phyloP scores from a whole-genome alignment of 129 eudicot genomes.

The Pseudognaphalium luteoalbum region DNA sequence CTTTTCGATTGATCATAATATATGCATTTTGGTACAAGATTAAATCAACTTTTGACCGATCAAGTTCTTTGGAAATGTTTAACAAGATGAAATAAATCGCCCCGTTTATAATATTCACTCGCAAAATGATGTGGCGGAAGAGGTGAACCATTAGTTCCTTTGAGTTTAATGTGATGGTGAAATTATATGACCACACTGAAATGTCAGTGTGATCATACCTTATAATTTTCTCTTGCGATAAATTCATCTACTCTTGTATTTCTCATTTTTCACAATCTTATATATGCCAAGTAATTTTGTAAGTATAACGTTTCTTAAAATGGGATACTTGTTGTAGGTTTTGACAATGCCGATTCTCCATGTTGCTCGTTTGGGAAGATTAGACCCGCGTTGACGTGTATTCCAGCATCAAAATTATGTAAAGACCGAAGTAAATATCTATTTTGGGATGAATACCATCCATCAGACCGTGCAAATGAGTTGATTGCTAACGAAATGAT shows the following conservation, averaged over 20 bases:
- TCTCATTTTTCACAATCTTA: too few species aligned
- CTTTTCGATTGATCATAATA: background rate
- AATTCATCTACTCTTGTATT: background rate
- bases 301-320: background rate
- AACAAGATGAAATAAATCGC: too few species aligned
- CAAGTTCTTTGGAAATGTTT: too few species aligned
- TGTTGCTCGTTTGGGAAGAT: conserved; percentile 93
- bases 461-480: conserved; percentile 79
- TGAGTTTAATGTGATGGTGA: too few species aligned
- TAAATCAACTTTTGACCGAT: background rate
- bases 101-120: too few species aligned
- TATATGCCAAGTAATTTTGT: too few species aligned
- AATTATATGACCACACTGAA: too few species aligned
- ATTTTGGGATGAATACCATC: conserved; percentile 99
- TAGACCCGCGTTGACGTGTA: conserved; percentile 88
- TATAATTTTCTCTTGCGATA: background rate
- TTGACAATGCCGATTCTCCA: conserved; percentile 82
- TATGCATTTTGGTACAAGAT: background rate
- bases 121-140: too few species aligned
- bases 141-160: too few species aligned
- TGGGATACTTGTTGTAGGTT: conserved; percentile 46
- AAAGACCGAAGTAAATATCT: conserved; percentile 88
- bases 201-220: too few species aligned
- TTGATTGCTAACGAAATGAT: conserved; percentile 71
- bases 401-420: conserved; percentile 79